Evolutionary conservation across 331 rosid species (phyloP), one percentile per base, ranked within the genome.

Genomic region (Malus hybrid): DNA sequence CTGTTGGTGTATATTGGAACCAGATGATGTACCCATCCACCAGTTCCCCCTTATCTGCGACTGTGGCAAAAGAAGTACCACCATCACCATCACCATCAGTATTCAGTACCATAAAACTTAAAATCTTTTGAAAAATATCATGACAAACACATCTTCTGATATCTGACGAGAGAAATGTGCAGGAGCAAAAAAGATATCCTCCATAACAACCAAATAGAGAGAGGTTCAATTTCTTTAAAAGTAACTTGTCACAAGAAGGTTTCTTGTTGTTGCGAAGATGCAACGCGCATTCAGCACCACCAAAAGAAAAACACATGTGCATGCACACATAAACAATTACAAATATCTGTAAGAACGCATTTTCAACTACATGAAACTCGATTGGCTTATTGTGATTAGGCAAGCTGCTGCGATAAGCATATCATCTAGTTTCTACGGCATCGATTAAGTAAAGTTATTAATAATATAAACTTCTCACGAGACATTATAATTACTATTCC

Each of bases 21-120:
- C 97, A 81, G 91, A 80, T 32, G 89, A 80, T 67, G 79, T 78
- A 74, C 85, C 91, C 90, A 89, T 82, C 76, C 81, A 68, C 83
- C 80, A 82, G 22, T 60, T 70, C 76, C 3, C 48, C 79, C 81
- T 68, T 72, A 76, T 50, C 82, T 78, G 79, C 22, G 74, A 69
- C 80, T 44, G 59, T 78, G 75, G 42, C 46, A 73, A 46, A 22
- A 28, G 57, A 48, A 42, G 48, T 62, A 28, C 48, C 33, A 46
- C 11, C 48, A 10, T 42, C 48, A 42, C 33, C 4, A 10, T 42
- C 48, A 42, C 33, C 4, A 31, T 55, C 77, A 62, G 32, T 29
- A 10, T n/a, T 55, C 76, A 44, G 32, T 29, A 6, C 32, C 6
- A 18, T 19, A 4, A 5, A 66, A 39, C 31, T 61, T 28, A 9